A percentile compares a stretch with the other conserved stretches of the same genome.
phyloP scores from a whole-genome alignment of 352 stramenopile genomes.

The Globisporangium paroecandrum region DNA sequence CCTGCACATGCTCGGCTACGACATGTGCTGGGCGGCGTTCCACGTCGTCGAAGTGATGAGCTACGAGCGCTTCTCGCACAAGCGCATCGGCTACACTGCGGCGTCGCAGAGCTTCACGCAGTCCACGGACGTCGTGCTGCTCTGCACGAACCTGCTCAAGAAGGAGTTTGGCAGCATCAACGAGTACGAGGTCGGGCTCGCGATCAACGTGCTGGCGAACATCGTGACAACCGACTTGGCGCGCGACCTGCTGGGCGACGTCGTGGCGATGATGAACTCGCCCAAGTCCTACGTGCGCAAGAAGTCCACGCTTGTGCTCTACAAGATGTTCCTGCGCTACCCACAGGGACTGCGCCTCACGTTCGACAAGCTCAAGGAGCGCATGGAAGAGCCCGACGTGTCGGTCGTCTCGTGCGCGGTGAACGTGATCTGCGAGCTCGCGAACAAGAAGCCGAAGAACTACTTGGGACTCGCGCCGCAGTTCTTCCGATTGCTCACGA shows the following conservation, averaged over 20 bases:
- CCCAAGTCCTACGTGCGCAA: constrained; percentile 97
- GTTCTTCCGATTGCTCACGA: constrained; percentile 98
- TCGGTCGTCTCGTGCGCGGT: constrained; percentile 97
- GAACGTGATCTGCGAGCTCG: constrained; percentile 99
- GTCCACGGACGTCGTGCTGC: constrained; percentile 96
- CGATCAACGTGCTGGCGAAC: constrained; percentile 98
- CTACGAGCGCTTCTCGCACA: constrained; percentile 94
- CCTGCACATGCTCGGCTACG: constrained; percentile 98
- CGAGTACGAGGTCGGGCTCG: constrained; percentile 96
- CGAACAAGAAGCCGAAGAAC: constrained; percentile 99
- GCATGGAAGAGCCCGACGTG: constrained; percentile 95
- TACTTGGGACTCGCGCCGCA: constrained; percentile 97
- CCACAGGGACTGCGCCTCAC: constrained; percentile 96
- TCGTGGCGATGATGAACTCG: constrained; percentile 91
- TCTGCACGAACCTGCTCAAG: constrained; percentile 99
- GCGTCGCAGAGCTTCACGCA: constrained; percentile 96
- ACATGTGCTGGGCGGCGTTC: constrained; percentile 98
- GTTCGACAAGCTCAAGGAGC: constrained; percentile 96
- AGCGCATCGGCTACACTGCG: constrained; percentile 96
- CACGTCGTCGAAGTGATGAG: constrained; percentile 98
- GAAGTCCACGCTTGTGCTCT: constrained; percentile 98
- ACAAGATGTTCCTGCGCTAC: constrained; percentile 99
- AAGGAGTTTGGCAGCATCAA: constrained; percentile 92
- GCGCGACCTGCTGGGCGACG: constrained; percentile 89
- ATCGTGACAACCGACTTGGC: constrained; percentile 97